A percentile compares a stretch with the other conserved stretches of the same genome.
Conservation (phyloP, 2,329 filamentous ascomycete genomes). For the Teratosphaeria nubilosa region DNA sequence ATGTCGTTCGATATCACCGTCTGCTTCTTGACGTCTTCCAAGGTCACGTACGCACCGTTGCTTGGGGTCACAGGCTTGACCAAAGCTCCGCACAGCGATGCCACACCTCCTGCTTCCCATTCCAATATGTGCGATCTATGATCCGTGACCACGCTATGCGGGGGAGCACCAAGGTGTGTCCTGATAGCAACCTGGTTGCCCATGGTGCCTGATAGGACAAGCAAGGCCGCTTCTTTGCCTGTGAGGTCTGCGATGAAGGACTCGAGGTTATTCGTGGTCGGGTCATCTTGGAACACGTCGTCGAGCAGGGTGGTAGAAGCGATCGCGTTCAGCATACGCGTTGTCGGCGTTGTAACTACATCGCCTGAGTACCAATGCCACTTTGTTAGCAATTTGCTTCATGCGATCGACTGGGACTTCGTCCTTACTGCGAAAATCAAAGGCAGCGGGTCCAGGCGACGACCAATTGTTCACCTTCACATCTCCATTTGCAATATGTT, state of each 20-base stretch:
- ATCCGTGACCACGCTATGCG: constrained; percentile 72
- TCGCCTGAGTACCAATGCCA: constrained; percentile 32
- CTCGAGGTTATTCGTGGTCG: constrained; percentile 68
- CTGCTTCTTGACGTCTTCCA: constrained; percentile 63
- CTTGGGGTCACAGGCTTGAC: constrained; percentile 55
- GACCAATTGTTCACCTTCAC: constrained; percentile 27
- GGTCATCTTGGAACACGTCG: constrained; percentile 74
- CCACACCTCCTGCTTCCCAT: constrained; percentile 59
- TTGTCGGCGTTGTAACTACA: constrained; percentile 64
- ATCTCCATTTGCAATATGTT: constrained; percentile 15
- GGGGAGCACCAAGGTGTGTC: constrained; percentile 66
- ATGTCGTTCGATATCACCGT: constrained; percentile 58
- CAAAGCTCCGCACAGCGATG: constrained; percentile 60
- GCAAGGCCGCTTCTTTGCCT: constrained; percentile 64
- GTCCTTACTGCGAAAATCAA: constrained; percentile 42
- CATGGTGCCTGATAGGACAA: constrained; percentile 88
- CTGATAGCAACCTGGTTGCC: constrained; percentile 81
- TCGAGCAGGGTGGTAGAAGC: constrained; percentile 65
- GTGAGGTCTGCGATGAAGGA: constrained; percentile 61
- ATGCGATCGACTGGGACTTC: neutral
- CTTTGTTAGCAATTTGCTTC: neutral
- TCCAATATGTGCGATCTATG: constrained; percentile 66
- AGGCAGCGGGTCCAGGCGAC: constrained; percentile 43
- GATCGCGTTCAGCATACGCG: constrained; percentile 74
- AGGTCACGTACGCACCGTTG: constrained; percentile 64